phyloP scores from a whole-genome alignment of 495 filamentous ascomycete species.

The Geopyxis carbonaria region DNA sequence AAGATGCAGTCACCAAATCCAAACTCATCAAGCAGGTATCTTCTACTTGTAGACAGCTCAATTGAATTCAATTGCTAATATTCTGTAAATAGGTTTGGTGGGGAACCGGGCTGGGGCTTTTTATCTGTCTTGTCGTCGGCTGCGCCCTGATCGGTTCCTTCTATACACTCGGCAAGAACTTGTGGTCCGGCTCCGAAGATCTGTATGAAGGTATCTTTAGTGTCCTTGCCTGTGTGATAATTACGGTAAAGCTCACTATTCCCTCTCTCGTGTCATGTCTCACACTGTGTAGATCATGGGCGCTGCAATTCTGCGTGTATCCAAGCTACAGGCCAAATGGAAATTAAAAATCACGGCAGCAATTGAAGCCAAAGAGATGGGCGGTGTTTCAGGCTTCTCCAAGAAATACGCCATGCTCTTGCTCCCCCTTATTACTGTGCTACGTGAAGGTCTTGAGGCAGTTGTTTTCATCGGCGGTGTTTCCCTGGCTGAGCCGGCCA shows the following conservation, averaged over 20 bases:
- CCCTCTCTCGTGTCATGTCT: not conserved
- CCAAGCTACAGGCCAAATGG: conserved; percentile 58
- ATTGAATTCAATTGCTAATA: no score
- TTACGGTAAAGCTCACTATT: conserved; percentile 34
- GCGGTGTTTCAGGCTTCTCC: conserved; percentile 33
- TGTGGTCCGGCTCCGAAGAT: conserved; percentile 40
- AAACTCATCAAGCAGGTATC: no score
- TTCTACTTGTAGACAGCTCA: no score
- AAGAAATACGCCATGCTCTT: conserved; percentile 53
- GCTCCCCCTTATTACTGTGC: conserved; percentile 53
- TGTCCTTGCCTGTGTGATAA: conserved; percentile 45
- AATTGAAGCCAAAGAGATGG: conserved; percentile 32
- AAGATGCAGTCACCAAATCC: conserved; percentile 7
- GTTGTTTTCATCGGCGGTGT: conserved; percentile 59
- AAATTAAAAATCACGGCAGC: conserved; percentile 43
- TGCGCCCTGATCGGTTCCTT: conserved; percentile 50
- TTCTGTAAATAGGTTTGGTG: conserved; percentile 37
- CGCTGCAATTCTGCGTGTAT: conserved; percentile 50
- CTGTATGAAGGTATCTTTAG: conserved; percentile 54
- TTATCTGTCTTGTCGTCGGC: conserved; percentile 42
- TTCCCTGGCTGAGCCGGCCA: conserved; percentile 41
- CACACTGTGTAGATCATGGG: conserved; percentile 37
- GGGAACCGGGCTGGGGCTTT: conserved; percentile 37
- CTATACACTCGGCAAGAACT: conserved; percentile 41
- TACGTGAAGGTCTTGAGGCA: conserved; percentile 53